Percentiles rank a stretch among this genome's conserved stretches.
Conservation (phyloP, 140 eudicot genomes). For the Cichorium intybus region DNA sequence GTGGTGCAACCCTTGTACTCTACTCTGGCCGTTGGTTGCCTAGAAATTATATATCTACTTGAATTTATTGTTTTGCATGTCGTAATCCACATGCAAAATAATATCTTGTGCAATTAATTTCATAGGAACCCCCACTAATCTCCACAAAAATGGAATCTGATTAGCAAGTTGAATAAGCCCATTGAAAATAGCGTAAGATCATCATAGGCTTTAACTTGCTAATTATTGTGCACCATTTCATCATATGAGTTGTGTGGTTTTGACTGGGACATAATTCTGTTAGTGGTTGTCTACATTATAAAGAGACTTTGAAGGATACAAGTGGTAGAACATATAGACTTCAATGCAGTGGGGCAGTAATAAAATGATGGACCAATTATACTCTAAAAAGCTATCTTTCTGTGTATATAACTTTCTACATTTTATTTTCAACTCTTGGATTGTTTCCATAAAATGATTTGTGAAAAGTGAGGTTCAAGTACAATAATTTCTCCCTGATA, state of each 20-base stretch:
- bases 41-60: too few relatives aligned
- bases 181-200: background rate
- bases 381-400: constrained; percentile 11
- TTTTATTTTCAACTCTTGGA: background rate
- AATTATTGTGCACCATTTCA: background rate
- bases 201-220: background rate
- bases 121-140: background rate
- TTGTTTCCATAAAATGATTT: constrained; percentile 13
- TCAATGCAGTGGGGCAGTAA: constrained; percentile 20
- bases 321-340: constrained; percentile 26
- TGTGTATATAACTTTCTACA: constrained; percentile 14
- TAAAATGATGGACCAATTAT: constrained; percentile 23
- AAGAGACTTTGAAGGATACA: constrained; percentile 27
- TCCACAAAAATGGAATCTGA: background rate
- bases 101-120: background rate
- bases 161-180: background rate
- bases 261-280: background rate
- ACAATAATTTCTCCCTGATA: constrained; percentile 6
- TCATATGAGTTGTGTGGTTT: background rate
- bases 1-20: background rate
- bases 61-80: too few relatives aligned
- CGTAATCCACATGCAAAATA: background rate
- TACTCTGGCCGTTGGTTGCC: too few relatives aligned
- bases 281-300: constrained; percentile 1
- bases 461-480: constrained; percentile 3